phyloP scores from a whole-genome alignment of 352 stramenopile genomes.

The Globisporangium abappressorium region DNA sequence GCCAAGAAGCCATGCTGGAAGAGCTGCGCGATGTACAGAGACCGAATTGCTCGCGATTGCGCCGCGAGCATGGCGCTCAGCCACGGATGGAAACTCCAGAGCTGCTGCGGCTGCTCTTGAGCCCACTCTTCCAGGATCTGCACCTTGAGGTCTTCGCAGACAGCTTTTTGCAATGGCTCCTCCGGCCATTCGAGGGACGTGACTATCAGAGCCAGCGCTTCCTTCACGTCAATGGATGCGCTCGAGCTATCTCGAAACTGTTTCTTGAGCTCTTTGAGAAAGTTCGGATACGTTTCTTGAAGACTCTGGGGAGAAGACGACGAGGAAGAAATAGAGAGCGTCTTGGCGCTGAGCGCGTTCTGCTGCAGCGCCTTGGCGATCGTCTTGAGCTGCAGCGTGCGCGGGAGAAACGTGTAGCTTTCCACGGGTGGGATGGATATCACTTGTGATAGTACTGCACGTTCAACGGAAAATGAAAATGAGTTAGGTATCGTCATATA shows the following conservation, averaged over 20 bases:
- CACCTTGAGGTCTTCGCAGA: conserved; percentile 2
- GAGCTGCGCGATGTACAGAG: conserved; percentile 28
- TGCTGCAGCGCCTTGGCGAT: conserved; percentile 40
- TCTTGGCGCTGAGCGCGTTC: conserved; percentile 36
- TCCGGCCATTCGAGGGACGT: conserved; percentile 5
- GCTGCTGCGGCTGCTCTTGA: not conserved
- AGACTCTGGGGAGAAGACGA: conserved; percentile 1
- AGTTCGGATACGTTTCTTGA: conserved; percentile 23
- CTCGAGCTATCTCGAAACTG: conserved; percentile 4
- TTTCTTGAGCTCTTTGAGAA: conserved; percentile 19
- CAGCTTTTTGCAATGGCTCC: not conserved
- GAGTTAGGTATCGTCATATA: not conserved
- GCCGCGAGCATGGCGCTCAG: conserved; percentile 13
- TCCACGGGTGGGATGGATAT: conserved; percentile 28
- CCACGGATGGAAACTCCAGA: conserved; percentile 15
- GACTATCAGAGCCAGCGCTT: conserved; percentile 7
- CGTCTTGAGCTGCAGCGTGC: conserved; percentile 31
- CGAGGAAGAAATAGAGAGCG: not conserved
- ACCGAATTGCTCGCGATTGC: conserved; percentile 21
- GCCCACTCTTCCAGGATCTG: conserved; percentile 7
- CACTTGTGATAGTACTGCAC: conserved; percentile 28
- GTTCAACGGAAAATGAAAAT: not conserved
- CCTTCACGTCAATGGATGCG: conserved; percentile 9
- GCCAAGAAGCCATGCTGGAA: conserved; percentile 34
- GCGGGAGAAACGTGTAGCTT: conserved; percentile 36